Conservation (phyloP, 1,284 basidiomycete species). For the Apiotrichum brassicae region DNA sequence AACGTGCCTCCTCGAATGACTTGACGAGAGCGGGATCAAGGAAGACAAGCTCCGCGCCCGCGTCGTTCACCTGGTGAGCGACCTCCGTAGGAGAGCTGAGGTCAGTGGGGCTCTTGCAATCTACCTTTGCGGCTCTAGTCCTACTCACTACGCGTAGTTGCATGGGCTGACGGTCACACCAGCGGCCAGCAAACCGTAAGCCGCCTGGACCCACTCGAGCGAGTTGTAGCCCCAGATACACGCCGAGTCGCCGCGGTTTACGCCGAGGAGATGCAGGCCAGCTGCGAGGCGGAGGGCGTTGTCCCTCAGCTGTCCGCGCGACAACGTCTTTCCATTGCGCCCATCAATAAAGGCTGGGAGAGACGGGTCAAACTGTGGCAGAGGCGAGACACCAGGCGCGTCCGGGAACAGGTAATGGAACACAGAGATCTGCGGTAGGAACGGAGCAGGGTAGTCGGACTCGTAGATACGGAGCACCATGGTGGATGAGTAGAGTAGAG, state of each 20-base stretch:
- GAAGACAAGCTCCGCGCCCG: slow-evolving; percentile 54
- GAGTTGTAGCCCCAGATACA: slow-evolving; percentile 52
- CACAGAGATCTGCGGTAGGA: slow-evolving; percentile 8
- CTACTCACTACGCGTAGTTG: slow-evolving; percentile 37
- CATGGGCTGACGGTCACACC: slow-evolving; percentile 34
- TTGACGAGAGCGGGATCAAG: slow-evolving; percentile 53
- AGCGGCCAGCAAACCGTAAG: slow-evolving; percentile 52
- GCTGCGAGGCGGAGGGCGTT: slow-evolving; percentile 57
- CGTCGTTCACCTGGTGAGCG: slow-evolving; percentile 49
- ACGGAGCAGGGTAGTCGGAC: slow-evolving; percentile 6
- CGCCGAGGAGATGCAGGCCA: slow-evolving; percentile 47
- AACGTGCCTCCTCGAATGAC: slow-evolving; percentile 24
- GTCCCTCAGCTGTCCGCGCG: slow-evolving; percentile 54
- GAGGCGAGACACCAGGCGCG: slow-evolving; percentile 8
- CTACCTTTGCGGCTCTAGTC: no score
- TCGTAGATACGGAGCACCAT: slow-evolving; percentile 8
- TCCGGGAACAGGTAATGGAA: slow-evolving; percentile 10
- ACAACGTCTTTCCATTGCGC: slow-evolving; percentile 54
- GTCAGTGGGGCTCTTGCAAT: background rate
- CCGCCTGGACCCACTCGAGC: slow-evolving; percentile 57
- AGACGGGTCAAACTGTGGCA: slow-evolving; percentile 28
- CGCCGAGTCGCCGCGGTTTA: slow-evolving; percentile 31
- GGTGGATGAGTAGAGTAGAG: background rate
- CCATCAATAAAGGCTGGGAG: slow-evolving; percentile 63
- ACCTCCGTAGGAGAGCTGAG: slow-evolving; percentile 32